These are phyloP conservation scores for Esteya vermicola DNA, from an alignment of 2,329 filamentous ascomycete genomes.

Conservation along the genomic window DNA sequence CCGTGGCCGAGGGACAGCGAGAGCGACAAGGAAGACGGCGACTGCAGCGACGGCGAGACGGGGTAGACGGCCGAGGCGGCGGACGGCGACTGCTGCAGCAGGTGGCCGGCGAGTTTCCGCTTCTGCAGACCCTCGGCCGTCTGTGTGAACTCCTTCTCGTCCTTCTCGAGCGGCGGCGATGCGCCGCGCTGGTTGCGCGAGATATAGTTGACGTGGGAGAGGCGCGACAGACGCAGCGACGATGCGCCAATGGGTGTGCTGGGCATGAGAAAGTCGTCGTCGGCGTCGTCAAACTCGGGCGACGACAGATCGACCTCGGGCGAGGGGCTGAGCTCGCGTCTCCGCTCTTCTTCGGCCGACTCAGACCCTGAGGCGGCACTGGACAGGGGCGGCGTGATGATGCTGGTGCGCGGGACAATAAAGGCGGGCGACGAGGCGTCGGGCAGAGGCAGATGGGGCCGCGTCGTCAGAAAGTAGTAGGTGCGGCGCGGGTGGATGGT, in stretches of 20 bases:
- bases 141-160: conserved; percentile 93
- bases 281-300: conserved; percentile 66
- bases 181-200: conserved; percentile 47
- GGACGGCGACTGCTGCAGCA: conserved; percentile 15
- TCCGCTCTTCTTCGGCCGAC: conserved; percentile 52
- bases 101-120: conserved; percentile 39
- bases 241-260: conserved; percentile 51
- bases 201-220: conserved; percentile 19
- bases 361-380: conserved; percentile 54
- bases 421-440: conserved; percentile 35
- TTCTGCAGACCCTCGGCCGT: conserved; percentile 75
- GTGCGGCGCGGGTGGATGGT: conserved; percentile 85
- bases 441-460: conserved; percentile 67
- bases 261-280: conserved; percentile 45
- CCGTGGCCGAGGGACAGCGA: conserved; percentile 13
- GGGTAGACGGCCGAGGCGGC: conserved; percentile 15
- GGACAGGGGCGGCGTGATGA: conserved; percentile 76
- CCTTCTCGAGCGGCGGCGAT: conserved; percentile 80
- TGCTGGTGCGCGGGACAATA: conserved; percentile 33
- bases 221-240: conserved; percentile 28
- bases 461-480: conserved; percentile 93
- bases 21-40: background rate
- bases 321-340: conserved; percentile 68
- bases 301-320: conserved; percentile 87
- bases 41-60: too few species aligned